Base-by-base conservation (phyloP, 495 filamentous ascomycete genomes). In the Penicillium canariense region DNA sequence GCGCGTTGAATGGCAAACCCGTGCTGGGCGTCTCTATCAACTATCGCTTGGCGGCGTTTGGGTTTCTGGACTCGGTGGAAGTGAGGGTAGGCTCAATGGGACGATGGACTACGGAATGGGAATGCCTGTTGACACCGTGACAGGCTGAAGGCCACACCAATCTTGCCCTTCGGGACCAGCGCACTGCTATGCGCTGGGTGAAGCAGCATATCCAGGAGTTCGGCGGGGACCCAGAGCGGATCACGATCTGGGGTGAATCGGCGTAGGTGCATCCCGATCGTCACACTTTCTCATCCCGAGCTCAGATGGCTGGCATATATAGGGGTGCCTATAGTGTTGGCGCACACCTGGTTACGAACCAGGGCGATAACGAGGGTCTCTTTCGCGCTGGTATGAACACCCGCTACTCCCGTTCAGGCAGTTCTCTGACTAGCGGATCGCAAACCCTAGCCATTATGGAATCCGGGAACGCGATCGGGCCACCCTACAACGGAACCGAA, bases 21-120 rank as follows among this genome's bases (percentile, higher is more conserved):
- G 79, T 90, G 42, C 63, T 92, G 6, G 74, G 88, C 25, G 82
- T 92, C 7, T 85, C 83, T 56, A 84, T 91, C 67, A 91, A 90
- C 58, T 90, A 90, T 56, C 82, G 88, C 6, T 77, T 91, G 23
- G 84, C 87, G 0, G 72, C 85, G 0, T 87, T 83, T 70, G 88
- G 88, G 1, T 90, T 89, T 51, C 68, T 91, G 7, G 86, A 88
- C 4, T 73, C 70, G 8, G 50, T 68, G 44, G 70, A 73, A 61
- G 65, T 73, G 38, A 63, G 70, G 35, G 79, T 73, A 56, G 42
- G 56, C 48, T 42, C n/a, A 18, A 25, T 44, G 17, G 26, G 9
- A 1, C 1, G 18, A 27, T 27, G 28, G 20, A 14, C 0, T 5
- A 12, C 22, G 23, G 15, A 7, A 14, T 18, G 22, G 27, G 31